These are phyloP conservation scores for Musa schizocarpa DNA, from an alignment of 176 grass and related monocot species.

Conservation along the genomic window DNA sequence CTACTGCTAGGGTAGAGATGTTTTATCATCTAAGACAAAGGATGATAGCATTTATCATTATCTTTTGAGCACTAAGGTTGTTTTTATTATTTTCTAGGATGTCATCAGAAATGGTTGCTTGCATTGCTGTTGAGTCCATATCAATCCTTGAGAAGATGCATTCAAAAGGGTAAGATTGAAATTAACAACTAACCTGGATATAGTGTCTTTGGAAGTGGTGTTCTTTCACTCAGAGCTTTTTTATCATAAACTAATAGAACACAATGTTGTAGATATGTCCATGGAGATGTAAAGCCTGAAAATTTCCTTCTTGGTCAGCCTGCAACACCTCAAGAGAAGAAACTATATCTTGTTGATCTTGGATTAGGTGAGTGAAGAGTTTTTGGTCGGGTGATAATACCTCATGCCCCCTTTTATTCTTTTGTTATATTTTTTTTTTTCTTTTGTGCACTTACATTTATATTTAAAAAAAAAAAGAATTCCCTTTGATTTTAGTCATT, in stretches of 20 bases:
- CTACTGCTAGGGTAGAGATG: background rate
- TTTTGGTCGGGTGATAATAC: slow-evolving; percentile 8
- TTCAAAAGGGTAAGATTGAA: slow-evolving; percentile 51
- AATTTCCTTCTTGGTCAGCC: slow-evolving; percentile 85
- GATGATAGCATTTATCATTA: too few relatives aligned
- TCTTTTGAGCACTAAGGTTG: slow-evolving; percentile 12
- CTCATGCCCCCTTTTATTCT: background rate
- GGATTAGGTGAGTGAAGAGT: slow-evolving; percentile 52
- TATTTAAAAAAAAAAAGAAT: background rate
- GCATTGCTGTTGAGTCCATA: slow-evolving; percentile 64
- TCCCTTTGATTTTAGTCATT: background rate
- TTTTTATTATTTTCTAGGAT: slow-evolving; percentile 42
- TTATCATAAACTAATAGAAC: background rate
- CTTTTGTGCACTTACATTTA: background rate
- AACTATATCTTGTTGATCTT: slow-evolving; percentile 85
- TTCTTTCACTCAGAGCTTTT: slow-evolving; percentile 16
- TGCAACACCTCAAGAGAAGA: slow-evolving; percentile 77
- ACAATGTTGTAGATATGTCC: slow-evolving; percentile 50
- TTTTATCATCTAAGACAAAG: too few relatives aligned
- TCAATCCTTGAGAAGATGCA: slow-evolving; percentile 81
- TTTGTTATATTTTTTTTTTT: background rate
- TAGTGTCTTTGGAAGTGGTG: background rate
- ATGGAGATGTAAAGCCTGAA: slow-evolving; percentile 88
- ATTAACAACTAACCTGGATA: background rate
- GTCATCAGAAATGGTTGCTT: slow-evolving; percentile 75